A percentile compares a stretch with the other conserved stretches of the same genome.
phyloP scores from a whole-genome alignment of 2,329 filamentous ascomycete genomes.

The Lachnellula willkommii region DNA sequence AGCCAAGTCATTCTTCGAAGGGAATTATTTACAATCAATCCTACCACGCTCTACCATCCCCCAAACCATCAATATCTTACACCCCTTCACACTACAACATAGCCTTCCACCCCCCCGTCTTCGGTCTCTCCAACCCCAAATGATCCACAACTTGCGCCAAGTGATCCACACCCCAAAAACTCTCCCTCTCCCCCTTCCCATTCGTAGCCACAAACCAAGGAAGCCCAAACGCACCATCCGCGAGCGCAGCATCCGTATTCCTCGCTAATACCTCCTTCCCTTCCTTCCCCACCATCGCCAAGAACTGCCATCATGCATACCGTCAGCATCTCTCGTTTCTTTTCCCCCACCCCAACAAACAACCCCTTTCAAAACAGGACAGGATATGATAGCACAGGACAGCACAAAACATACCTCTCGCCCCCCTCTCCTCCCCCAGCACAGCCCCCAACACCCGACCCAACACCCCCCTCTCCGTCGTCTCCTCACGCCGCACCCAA shows the following conservation, averaged over 20 bases:
- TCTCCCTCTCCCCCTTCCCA: conserved; percentile 45
- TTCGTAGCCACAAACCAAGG: conserved; percentile 56
- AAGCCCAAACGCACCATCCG: conserved; percentile 53
- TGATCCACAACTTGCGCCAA: conserved; percentile 49
- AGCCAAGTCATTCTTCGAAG: not conserved
- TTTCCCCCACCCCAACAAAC: not conserved
- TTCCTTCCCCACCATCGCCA: conserved; percentile 18
- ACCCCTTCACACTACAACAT: conserved; percentile 15
- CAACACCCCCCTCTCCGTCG: conserved; percentile 21
- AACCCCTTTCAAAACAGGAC: not conserved
- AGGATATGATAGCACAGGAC: not conserved
- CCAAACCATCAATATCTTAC: not conserved
- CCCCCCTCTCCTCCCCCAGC: conserved; percentile 40
- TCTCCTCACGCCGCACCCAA: conserved; percentile 22
- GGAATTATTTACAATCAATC: not conserved
- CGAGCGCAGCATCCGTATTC: conserved; percentile 48
- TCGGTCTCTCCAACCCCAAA: conserved; percentile 43
- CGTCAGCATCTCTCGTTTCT: not conserved
- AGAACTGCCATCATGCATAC: conserved; percentile 11
- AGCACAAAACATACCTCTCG: conserved; percentile 31
- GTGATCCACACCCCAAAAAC: conserved; percentile 58
- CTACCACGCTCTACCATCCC: not conserved
- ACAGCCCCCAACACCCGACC: conserved; percentile 37
- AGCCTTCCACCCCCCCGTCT: conserved; percentile 23
- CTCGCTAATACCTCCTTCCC: conserved; percentile 33